These are phyloP conservation scores for Marasmius fiardii DNA, from an alignment of 1,284 basidiomycete species.

Conservation along the genomic window DNA sequence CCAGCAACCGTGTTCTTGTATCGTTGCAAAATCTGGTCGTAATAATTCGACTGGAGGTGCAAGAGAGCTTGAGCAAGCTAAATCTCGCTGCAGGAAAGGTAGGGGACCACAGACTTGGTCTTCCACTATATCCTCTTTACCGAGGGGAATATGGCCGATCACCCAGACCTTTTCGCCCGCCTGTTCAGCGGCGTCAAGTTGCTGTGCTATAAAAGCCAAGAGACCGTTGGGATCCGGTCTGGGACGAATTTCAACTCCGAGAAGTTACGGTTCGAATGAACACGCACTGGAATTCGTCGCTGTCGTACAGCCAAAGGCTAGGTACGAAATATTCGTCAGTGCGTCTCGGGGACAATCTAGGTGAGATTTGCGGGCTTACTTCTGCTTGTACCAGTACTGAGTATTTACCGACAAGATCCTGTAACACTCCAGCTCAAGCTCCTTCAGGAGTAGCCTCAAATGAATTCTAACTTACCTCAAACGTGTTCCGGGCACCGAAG, in stretches of 20 bases:
- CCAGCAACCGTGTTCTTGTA: slow-evolving; percentile 56
- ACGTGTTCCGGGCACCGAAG: slow-evolving; percentile 38
- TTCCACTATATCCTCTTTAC: slow-evolving; percentile 41
- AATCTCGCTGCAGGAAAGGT: too few species aligned
- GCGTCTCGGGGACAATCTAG: neutral
- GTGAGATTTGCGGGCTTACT: slow-evolving; percentile 25
- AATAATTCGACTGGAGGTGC: slow-evolving; percentile 46
- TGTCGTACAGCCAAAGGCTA: slow-evolving; percentile 53
- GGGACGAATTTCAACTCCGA: neutral
- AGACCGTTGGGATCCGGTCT: slow-evolving; percentile 41
- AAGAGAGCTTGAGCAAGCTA: neutral
- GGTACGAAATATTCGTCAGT: slow-evolving; percentile 4
- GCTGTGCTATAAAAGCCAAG: slow-evolving; percentile 37
- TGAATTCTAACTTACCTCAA: slow-evolving; percentile 31
- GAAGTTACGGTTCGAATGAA: neutral
- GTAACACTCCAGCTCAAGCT: neutral
- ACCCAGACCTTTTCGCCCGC: slow-evolving; percentile 51
- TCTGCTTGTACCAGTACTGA: slow-evolving; percentile 54
- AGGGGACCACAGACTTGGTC: slow-evolving; percentile 30
- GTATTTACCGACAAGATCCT: slow-evolving; percentile 57
- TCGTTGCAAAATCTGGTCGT: slow-evolving; percentile 53
- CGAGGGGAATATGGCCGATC: slow-evolving; percentile 50
- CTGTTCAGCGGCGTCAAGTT: slow-evolving; percentile 53
- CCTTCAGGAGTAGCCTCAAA: neutral
- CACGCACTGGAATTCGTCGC: slow-evolving; percentile 37